phyloP scores from a whole-genome alignment of 768 basidiomycete species.

The Amanita pallidorosea region DNA sequence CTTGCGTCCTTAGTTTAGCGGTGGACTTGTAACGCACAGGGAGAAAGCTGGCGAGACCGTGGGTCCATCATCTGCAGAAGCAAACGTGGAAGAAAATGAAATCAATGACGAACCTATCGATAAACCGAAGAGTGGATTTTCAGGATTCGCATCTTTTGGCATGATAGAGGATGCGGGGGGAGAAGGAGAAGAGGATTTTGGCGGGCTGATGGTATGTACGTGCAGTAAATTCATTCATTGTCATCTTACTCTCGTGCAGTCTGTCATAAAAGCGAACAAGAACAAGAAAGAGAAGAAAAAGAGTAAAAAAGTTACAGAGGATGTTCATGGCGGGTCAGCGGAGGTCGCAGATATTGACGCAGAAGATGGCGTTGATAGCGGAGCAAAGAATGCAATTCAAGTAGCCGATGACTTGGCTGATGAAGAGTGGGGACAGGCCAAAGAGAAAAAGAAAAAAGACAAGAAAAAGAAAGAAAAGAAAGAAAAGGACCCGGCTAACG shows the following conservation, averaged over 20 bases:
- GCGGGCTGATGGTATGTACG: conserved; percentile 61
- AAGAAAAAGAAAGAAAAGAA: conserved; percentile 51
- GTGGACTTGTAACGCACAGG: conserved; percentile 24
- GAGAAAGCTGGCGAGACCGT: conserved; percentile 54
- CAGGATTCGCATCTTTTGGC: conserved; percentile 39
- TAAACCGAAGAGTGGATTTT: conserved; percentile 28
- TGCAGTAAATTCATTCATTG: conserved; percentile 5
- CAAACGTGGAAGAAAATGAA: conserved; percentile 19
- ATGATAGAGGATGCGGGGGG: conserved; percentile 35
- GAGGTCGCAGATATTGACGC: conserved; percentile 18
- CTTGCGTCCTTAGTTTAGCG: background rate
- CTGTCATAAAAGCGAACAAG: conserved; percentile 49
- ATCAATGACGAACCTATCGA: conserved; percentile 17
- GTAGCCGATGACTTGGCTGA: conserved; percentile 67
- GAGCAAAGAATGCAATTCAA: conserved; percentile 32
- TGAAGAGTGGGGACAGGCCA: conserved; percentile 59
- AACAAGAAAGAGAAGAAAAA: conserved; percentile 50
- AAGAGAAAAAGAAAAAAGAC: conserved; percentile 53
- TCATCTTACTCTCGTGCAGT: conserved; percentile 26
- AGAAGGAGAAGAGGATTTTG: conserved; percentile 51
- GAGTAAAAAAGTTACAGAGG: conserved; percentile 24
- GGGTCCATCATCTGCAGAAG: conserved; percentile 17
- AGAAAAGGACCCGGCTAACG: conserved; percentile 27
- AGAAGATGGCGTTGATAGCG: conserved; percentile 13
- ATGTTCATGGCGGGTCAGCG: conserved; percentile 15